Evolutionary conservation across 2,329 filamentous ascomycete species (phyloP).

Genomic region (Pseudogymnoascus verrucosus): DNA sequence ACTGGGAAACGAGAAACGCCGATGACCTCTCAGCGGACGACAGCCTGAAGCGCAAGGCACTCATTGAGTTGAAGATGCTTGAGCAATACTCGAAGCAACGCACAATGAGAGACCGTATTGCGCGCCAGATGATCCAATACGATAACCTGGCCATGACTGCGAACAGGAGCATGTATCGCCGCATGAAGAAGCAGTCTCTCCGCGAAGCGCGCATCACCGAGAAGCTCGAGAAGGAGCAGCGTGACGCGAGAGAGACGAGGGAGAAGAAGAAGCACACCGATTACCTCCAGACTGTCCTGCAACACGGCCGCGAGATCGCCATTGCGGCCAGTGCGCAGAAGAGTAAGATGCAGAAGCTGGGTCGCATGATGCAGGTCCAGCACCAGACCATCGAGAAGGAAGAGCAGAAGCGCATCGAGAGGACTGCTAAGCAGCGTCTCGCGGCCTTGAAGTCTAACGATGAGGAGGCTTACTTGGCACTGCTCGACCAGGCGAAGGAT

Average conservation of each 20-base stretch:
- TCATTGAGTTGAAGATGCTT: constrained; percentile 93
- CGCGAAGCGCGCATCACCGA: constrained; percentile 95
- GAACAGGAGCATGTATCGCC: constrained; percentile 81
- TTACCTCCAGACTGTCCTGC: constrained; percentile 79
- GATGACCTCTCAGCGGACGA: constrained; percentile 69
- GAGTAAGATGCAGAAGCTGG: constrained; percentile 74
- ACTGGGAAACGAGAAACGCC: constrained; percentile 69
- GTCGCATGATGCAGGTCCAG: constrained; percentile 78
- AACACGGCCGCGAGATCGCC: constrained; percentile 71
- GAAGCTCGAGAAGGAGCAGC: constrained; percentile 98
- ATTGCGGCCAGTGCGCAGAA: constrained; percentile 59
- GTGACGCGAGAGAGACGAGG: constrained; percentile 87
- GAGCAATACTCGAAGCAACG: constrained; percentile 83
- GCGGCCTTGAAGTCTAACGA: constrained; percentile 98
- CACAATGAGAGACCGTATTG: constrained; percentile 75
- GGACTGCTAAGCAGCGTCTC: constrained; percentile 98
- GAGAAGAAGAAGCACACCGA: constrained; percentile 97
- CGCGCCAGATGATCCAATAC: constrained; percentile 86
- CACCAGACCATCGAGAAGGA: constrained; percentile 98
- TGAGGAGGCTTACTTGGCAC: constrained; percentile 95
- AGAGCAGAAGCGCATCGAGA: constrained; percentile 96
- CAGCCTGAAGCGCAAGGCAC: constrained; percentile 73
- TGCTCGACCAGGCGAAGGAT: constrained; percentile 97
- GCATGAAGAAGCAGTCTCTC: constrained; percentile 94
- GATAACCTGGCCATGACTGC: constrained; percentile 97